Percentiles rank a stretch among this genome's conserved stretches.
phyloP scores from a whole-genome alignment of 164 flowering plant genomes.

The Liquidambar formosana region DNA sequence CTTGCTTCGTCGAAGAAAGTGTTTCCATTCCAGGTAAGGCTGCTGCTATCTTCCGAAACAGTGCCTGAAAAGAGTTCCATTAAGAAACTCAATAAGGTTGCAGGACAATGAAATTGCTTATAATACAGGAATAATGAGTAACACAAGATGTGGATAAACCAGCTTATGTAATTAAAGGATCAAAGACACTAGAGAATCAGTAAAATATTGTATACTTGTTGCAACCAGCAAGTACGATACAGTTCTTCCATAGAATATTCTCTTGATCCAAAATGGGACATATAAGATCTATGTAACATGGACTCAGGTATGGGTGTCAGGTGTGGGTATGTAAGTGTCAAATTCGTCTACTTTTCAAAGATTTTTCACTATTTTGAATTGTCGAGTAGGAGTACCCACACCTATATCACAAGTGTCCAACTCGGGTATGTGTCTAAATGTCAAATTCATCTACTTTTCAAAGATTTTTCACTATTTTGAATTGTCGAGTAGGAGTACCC shows the following conservation, averaged over 20 bases:
- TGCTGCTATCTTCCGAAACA: constrained; percentile 81
- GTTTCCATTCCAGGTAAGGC: constrained; percentile 94
- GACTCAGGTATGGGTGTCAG: too few species aligned
- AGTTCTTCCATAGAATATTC: not conserved
- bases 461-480: too few species aligned
- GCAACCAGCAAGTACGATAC: not conserved
- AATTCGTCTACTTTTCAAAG: too few species aligned
- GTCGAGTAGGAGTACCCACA: too few species aligned
- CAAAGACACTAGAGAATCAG: not conserved
- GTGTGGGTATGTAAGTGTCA: too few species aligned
- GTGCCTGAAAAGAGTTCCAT: constrained; percentile 48
- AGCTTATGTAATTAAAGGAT: not conserved
- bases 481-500: too few species aligned
- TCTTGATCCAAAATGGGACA: not conserved
- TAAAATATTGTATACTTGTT: not conserved
- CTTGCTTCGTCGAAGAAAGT: constrained; percentile 77
- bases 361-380: too few species aligned
- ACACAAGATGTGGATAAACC: not conserved
- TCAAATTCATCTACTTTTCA: too few species aligned
- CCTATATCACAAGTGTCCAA: too few species aligned
- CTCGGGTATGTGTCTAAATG: too few species aligned
- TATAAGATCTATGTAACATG: too few species aligned
- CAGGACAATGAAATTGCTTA: not conserved
- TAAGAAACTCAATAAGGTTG: not conserved
- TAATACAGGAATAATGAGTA: not conserved